phyloP scores from a whole-genome alignment of 345 rosid genomes.

The Iberis pinnata region DNA sequence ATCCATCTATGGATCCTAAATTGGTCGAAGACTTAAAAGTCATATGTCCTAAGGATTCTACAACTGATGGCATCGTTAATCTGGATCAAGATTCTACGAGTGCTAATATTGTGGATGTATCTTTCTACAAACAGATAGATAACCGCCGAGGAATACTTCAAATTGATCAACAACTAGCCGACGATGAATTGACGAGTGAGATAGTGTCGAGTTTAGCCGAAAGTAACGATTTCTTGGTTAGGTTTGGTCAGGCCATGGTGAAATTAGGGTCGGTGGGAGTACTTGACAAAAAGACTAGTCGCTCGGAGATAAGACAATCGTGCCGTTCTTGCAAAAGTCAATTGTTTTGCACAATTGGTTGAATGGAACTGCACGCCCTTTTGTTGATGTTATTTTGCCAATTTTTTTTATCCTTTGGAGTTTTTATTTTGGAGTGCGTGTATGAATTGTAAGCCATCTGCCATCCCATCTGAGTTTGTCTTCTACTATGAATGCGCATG shows the following conservation, averaged over 20 bases:
- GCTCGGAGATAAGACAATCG: slow-evolving; percentile 40
- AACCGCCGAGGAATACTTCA: slow-evolving; percentile 37
- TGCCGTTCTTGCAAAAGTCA: slow-evolving; percentile 37
- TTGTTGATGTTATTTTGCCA: neutral
- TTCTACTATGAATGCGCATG: too few species aligned
- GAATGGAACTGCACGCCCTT: neutral
- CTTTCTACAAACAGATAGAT: slow-evolving; percentile 41
- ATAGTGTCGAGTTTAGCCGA: slow-evolving; percentile 30
- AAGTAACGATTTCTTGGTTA: slow-evolving; percentile 26
- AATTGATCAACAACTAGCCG: slow-evolving; percentile 46
- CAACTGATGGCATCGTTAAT: slow-evolving; percentile 24
- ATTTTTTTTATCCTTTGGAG: neutral
- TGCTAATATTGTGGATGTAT: slow-evolving; percentile 39
- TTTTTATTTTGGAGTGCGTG: neutral
- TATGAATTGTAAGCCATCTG: too few species aligned
- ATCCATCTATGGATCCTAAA: slow-evolving; percentile 36
- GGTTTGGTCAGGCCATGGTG: slow-evolving; percentile 52
- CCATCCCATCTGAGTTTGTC: too few species aligned
- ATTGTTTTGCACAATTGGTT: neutral
- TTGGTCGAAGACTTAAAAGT: slow-evolving; percentile 21
- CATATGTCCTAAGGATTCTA: slow-evolving; percentile 29
- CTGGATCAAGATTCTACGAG: slow-evolving; percentile 42
- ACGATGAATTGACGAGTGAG: slow-evolving; percentile 26
- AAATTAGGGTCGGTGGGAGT: slow-evolving; percentile 39
- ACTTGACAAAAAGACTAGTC: slow-evolving; percentile 14